These are phyloP conservation scores for Tetragonia tetragonoides DNA, from an alignment of 148 eudicot species.

Conservation along the genomic window DNA sequence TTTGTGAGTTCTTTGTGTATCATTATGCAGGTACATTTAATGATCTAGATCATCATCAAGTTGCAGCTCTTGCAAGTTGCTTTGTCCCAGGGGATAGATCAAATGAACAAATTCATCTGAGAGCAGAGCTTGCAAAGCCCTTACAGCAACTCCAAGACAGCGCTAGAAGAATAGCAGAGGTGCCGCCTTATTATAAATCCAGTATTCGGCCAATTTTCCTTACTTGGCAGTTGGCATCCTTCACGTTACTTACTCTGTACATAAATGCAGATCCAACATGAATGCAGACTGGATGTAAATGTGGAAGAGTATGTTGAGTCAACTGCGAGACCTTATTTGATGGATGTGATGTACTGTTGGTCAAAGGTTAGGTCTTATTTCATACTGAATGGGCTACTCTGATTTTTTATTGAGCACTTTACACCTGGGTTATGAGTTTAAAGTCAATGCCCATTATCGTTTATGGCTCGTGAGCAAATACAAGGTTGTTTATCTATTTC, in stretches of 20 bases:
- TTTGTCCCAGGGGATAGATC: slow-evolving; percentile 89
- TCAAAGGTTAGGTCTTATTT: slow-evolving; percentile 61
- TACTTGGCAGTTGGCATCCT: not conserved
- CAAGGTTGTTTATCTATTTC: not conserved
- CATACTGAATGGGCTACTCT: not conserved
- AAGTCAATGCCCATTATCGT: not conserved
- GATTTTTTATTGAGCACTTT: not conserved
- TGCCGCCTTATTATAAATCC: slow-evolving; percentile 10
- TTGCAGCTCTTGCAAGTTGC: slow-evolving; percentile 96
- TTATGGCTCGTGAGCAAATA: not conserved
- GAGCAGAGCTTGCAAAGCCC: slow-evolving; percentile 90
- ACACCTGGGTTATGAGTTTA: not conserved
- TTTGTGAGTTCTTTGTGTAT: slow-evolving; percentile 3
- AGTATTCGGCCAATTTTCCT: not conserved
- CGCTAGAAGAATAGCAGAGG: slow-evolving; percentile 98
- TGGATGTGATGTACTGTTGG: slow-evolving; percentile 99
- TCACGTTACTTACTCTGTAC: not conserved
- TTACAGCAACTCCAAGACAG: slow-evolving; percentile 94
- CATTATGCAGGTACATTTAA: slow-evolving; percentile 76
- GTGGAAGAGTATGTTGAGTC: slow-evolving; percentile 97
- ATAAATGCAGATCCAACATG: slow-evolving; percentile 83
- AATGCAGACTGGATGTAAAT: slow-evolving; percentile 80
- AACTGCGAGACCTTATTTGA: slow-evolving; percentile 76
- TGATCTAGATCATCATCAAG: slow-evolving; percentile 95
- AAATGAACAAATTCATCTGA: slow-evolving; percentile 77